Evolutionary conservation across 306 rosid species (phyloP).

Genomic region (Mimosa bimucronata): DNA sequence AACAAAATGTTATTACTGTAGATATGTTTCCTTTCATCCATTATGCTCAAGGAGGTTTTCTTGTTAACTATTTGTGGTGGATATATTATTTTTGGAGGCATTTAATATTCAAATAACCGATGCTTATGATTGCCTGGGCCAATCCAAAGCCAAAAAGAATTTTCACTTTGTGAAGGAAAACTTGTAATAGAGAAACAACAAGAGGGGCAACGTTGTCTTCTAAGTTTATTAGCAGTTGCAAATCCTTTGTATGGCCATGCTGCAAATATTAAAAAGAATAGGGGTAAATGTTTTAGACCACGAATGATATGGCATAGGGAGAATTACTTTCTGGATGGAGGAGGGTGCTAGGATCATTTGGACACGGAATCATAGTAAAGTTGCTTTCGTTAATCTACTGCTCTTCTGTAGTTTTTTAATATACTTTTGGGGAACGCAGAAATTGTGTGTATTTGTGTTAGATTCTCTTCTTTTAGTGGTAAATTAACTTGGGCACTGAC

Average conservation of each 20-base stretch:
- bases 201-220: conserved; percentile 4
- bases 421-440: background rate
- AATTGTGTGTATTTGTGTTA: background rate
- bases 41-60: background rate
- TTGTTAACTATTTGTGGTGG: background rate
- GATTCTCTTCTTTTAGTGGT: background rate
- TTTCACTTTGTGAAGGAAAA: background rate
- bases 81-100: background rate
- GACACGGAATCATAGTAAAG: background rate
- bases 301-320: background rate
- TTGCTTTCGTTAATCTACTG: background rate
- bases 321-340: background rate
- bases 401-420: background rate
- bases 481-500: background rate
- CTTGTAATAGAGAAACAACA: background rate
- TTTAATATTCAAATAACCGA: background rate
- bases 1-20: background rate
- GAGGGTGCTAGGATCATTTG: background rate
- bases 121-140: background rate
- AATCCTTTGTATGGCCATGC: conserved; percentile 1
- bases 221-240: background rate
- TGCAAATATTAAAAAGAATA: background rate
- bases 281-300: conserved; percentile 2
- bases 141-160: background rate
- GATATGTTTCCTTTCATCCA: background rate